A percentile compares a stretch with the other conserved stretches of the same genome.
phyloP scores from a whole-genome alignment of 371 early-diverging fungal genomes.

The Blastocladiella emersonii region DNA sequence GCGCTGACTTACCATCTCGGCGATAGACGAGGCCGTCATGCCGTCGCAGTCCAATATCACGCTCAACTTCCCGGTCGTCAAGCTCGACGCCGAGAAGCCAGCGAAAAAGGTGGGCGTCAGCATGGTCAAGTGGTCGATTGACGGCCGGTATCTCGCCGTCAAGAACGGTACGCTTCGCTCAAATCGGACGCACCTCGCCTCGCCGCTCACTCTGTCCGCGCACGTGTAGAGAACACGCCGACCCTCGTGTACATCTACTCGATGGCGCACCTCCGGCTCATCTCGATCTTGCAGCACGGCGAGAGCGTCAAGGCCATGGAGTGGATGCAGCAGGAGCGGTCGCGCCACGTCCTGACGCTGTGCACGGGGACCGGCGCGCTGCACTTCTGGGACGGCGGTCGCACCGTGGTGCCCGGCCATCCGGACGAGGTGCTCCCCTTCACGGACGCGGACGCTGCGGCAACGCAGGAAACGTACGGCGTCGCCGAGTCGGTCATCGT shows the following conservation, averaged over 20 bases:
- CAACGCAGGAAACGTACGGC: slow-evolving; percentile 5
- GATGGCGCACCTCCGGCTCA: slow-evolving; percentile 21
- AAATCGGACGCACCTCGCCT: slow-evolving; percentile 12
- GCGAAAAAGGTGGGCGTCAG: slow-evolving; percentile 3
- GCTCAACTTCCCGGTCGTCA: background rate
- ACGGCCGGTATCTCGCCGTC: slow-evolving; percentile 43
- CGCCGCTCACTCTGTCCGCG: background rate
- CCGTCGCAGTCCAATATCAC: background rate
- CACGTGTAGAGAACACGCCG: slow-evolving; percentile 36
- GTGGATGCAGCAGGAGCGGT: slow-evolving; percentile 35
- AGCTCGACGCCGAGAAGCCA: background rate
- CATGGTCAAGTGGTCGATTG: slow-evolving; percentile 27
- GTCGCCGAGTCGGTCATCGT: slow-evolving; percentile 11
- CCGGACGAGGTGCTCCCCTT: background rate
- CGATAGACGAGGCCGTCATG: background rate
- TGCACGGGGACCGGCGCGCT: slow-evolving; percentile 27
- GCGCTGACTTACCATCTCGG: background rate
- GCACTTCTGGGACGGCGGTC: slow-evolving; percentile 35
- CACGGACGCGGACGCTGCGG: background rate
- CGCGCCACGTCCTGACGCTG: slow-evolving; percentile 25
- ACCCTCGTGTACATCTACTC: slow-evolving; percentile 43
- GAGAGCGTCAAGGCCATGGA: slow-evolving; percentile 20
- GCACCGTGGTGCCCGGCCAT: slow-evolving; percentile 7
- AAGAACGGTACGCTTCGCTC: slow-evolving; percentile 40
- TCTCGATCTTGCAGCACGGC: slow-evolving; percentile 30